Evolutionary conservation across 1,284 basidiomycete species (phyloP), one percentile per base, ranked within the genome.

Genomic region (Pulveroboletus sp.): DNA sequence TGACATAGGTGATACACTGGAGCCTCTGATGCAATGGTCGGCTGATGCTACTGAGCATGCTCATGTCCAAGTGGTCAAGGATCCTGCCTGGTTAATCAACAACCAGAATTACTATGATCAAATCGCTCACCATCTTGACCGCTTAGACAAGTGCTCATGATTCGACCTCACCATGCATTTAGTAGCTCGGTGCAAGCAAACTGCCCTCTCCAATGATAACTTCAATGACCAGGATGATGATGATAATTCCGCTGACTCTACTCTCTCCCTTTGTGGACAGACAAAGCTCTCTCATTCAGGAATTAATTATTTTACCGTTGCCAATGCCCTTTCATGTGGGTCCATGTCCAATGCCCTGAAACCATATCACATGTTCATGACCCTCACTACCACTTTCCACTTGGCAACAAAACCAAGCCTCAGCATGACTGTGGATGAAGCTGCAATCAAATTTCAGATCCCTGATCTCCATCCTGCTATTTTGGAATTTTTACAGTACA

Each of bases 31-130:
- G n/a, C 52, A 47, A 9, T 56, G 51, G 38, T 38, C 28, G 0
- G 12, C 26, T 2, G 39, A 56, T 17, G 5, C 17, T 1, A 56
- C 44, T 3, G 22, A 57, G n/a, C 56, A 57, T 11, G 42, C 39
- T 2, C 55, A 57, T 7, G 8, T 57, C 2, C 10, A 35, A 7
- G 51, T 39, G 7, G 35, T 56, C 36, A 56, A 56, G 18, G 24
- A n/a, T 4, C 55, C 51, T 10, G 26, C 55, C 12, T 5, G 9
- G 5, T 1, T 5, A 1, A 22, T 49, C 1, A 48, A 56, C 20
- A 56, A 56, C 7, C 51, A 47, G 5, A 52, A 57, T 31, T 57
- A 54, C 26, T 54, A 54, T 12, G 10, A 17, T 2, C 51, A 54
- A 5, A 54, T 57, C 11, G 26, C 45, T 1, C 24, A 6, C 3